phyloP scores from a whole-genome alignment of 768 basidiomycete species.

The Boletus insuetus region DNA sequence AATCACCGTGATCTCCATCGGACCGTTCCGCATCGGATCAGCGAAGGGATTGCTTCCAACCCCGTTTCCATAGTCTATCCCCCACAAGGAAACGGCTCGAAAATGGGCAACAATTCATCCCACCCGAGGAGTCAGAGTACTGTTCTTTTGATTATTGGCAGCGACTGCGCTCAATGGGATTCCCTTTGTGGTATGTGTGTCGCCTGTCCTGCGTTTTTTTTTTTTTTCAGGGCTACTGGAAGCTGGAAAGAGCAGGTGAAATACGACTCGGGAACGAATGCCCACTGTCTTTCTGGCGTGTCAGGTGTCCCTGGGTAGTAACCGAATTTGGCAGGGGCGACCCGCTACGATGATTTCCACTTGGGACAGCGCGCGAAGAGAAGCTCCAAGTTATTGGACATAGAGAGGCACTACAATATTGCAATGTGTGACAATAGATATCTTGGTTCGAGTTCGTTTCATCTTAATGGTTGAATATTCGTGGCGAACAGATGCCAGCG shows the following conservation, averaged over 20 bases:
- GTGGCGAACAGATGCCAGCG: too few relatives aligned
- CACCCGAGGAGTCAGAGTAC: not conserved
- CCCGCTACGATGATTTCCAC: too few relatives aligned
- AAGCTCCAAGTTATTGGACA: not conserved
- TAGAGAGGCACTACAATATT: not conserved
- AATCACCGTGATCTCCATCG: conserved; percentile 26
- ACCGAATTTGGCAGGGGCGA: not conserved
- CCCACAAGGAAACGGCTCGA: not conserved
- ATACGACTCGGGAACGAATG: not conserved
- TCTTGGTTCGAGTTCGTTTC: not conserved
- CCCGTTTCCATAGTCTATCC: conserved; percentile 3
- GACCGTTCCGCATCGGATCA: conserved; percentile 17
- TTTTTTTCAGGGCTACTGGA: not conserved
- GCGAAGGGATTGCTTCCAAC: not conserved
- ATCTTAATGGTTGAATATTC: too few relatives aligned
- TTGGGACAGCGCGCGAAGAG: not conserved
- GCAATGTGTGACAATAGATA: not conserved
- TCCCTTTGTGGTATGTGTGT: not conserved
- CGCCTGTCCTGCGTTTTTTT: too few relatives aligned
- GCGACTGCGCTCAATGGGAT: not conserved
- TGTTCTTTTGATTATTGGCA: conserved; percentile 8
- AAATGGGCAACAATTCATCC: not conserved
- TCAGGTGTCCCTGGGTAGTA: not conserved
- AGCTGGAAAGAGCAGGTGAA: not conserved
- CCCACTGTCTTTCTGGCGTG: not conserved